Percentiles rank a stretch among this genome's conserved stretches.
Evolutionary conservation across 2,329 filamentous ascomycete genomes (phyloP).

Genomic region (Paraconiothyrium brasiliense): DNA sequence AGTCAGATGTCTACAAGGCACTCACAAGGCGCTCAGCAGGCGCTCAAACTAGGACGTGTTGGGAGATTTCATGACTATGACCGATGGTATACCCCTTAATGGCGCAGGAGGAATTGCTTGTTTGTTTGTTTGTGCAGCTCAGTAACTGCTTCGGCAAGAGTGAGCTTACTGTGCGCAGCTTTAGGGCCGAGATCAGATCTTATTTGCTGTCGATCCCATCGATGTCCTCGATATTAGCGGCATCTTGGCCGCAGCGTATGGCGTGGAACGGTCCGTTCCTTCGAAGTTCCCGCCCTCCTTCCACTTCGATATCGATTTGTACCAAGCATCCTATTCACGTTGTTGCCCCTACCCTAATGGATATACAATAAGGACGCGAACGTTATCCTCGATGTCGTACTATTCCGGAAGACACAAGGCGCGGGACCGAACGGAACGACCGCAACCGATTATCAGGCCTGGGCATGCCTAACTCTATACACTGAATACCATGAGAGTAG

Average conservation of each 20-base stretch:
- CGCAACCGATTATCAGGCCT: slow-evolving; percentile 2
- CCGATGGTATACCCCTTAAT: slow-evolving; percentile 25
- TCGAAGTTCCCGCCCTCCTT: neutral
- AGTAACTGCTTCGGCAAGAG: slow-evolving; percentile 17
- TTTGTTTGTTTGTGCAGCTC: slow-evolving; percentile 14
- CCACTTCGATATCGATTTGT: neutral
- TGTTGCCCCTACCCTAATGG: slow-evolving; percentile 12
- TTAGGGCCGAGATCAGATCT: slow-evolving; percentile 11
- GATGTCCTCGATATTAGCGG: neutral
- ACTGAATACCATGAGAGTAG: slow-evolving; percentile 23
- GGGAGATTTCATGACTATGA: slow-evolving; percentile 7
- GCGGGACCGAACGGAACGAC: slow-evolving; percentile 12
- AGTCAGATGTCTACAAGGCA: neutral
- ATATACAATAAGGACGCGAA: slow-evolving; percentile 11
- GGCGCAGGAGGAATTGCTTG: slow-evolving; percentile 10
- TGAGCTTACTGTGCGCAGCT: slow-evolving; percentile 18
- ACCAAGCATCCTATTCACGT: slow-evolving; percentile 16
- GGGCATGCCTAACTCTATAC: slow-evolving; percentile 17
- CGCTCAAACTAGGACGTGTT: neutral
- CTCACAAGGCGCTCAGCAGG: neutral
- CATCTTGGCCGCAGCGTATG: neutral
- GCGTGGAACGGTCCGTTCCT: slow-evolving; percentile 14
- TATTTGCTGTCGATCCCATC: slow-evolving; percentile 6
- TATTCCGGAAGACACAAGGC: slow-evolving; percentile 2
- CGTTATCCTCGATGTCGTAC: slow-evolving; percentile 15